Base-by-base conservation (phyloP, 169 alveolate species). In the Fabrea salina region DNA sequence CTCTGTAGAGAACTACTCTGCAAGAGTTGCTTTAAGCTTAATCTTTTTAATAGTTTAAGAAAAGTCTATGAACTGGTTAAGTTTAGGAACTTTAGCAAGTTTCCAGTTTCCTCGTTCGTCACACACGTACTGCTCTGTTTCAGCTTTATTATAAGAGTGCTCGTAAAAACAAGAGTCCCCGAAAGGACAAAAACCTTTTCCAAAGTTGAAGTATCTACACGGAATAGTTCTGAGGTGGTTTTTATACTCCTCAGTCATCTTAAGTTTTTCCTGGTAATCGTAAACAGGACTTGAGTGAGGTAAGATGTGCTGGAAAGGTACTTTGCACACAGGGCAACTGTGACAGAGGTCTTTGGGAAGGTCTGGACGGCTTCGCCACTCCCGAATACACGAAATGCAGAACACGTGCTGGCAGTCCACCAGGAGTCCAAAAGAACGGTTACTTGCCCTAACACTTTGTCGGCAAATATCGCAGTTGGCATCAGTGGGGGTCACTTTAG, bases 161-260 rank as follows among this genome's bases (percentile, higher is more conserved):
- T 82, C 75, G 70, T 86, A 86, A 37, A 86, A 64, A 27, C 92
- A 86, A 25, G 80, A 49, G 40, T 72, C 72, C 75, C 66, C 70
- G 54, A 86, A 86, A 27, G 92, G 92, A 64, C 92, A 86, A 7
- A 33, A 72, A 1, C 89, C 92, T 47, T 83, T 79, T 3, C 89
- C 92, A 54, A 40, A 51, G 50, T 83, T 83, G 64, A 83, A 86
- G 40, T 81, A 86, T 54, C 74, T 78, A 75, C 92, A 86, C 16
- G 92, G 89, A 6, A 83, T 83, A 19, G 47, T 67, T 44, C 64
- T 32, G 8, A 86, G 27, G 4, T 43, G 67, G 3, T 53, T 57
- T 54, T 79, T 54, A 50, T 86, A 86, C 27, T 74, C 82, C 2
- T 41, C 84, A 6, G 85, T 58, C 7, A 86, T 40, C 0, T 39